Conservation (phyloP, 257 asterid species). For the Solanum clarkiae region DNA sequence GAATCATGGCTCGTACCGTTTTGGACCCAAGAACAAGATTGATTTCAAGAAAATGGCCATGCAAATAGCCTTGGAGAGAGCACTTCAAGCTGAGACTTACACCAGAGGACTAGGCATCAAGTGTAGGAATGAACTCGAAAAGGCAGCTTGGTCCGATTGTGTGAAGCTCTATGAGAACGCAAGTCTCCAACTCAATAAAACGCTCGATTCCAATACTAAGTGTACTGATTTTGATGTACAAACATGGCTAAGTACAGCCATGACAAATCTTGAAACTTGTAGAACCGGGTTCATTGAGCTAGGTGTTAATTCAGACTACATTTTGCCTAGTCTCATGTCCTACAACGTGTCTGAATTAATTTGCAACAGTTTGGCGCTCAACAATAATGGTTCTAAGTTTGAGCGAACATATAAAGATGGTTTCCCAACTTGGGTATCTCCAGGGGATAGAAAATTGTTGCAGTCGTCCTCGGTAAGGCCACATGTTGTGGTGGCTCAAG, state of each 20-base stretch:
- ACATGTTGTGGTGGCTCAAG: conserved; percentile 30
- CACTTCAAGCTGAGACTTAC: conserved; percentile 25
- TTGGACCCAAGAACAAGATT: conserved; percentile 15
- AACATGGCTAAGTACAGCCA: conserved; percentile 71
- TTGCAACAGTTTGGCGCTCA: conserved; percentile 50
- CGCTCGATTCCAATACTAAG: conserved; percentile 23
- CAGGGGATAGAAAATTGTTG: conserved; percentile 10
- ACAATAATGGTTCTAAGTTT: conserved; percentile 2
- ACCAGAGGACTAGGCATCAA: conserved; percentile 24
- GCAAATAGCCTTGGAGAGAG: conserved; percentile 35
- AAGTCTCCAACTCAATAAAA: conserved; percentile 45
- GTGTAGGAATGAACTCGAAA: conserved; percentile 39
- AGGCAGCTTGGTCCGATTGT: conserved; percentile 71
- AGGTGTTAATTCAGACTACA: conserved; percentile 21
- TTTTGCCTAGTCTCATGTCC: conserved; percentile 31
- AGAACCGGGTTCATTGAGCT: conserved; percentile 51
- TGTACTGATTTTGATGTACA: conserved; percentile 49
- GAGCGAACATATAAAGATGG: conserved; percentile 4
- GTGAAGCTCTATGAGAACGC: conserved; percentile 33
- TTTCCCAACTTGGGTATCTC: conserved; percentile 20
- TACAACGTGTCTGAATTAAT: conserved; percentile 47
- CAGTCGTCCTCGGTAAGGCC: not conserved
- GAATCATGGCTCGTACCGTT: conserved; percentile 1
- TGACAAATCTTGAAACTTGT: conserved; percentile 66
- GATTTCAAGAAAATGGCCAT: conserved; percentile 40